Evolutionary conservation across 1,284 basidiomycete species (phyloP).

Genomic region (Volvariella surrecta): DNA sequence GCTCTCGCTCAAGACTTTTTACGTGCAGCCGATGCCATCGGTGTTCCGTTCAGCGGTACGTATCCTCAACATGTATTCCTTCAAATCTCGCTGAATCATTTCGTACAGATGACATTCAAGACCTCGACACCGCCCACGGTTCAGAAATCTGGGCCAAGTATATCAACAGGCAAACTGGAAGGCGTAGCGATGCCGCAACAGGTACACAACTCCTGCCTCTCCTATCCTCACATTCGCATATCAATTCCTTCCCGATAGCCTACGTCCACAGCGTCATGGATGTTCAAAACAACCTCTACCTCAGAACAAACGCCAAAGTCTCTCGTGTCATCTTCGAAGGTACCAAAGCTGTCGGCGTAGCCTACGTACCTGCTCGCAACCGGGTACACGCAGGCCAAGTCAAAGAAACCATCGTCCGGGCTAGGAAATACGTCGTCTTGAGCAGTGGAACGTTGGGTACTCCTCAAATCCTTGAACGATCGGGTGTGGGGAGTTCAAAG

Average conservation of each 20-base stretch:
- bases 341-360: slow-evolving; percentile 62
- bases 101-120: slow-evolving; percentile 55
- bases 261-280: slow-evolving; percentile 71
- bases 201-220: slow-evolving; percentile 23
- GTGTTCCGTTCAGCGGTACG: slow-evolving; percentile 57
- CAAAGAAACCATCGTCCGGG: slow-evolving; percentile 52
- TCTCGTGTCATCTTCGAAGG: slow-evolving; percentile 67
- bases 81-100: slow-evolving; percentile 4
- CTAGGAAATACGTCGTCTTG: slow-evolving; percentile 56
- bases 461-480: slow-evolving; percentile 66
- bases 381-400: slow-evolving; percentile 43
- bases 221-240: slow-evolving; percentile 4
- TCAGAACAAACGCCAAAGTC: slow-evolving; percentile 54
- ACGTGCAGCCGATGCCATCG: slow-evolving; percentile 51
- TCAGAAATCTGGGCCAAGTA: slow-evolving; percentile 74
- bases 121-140: slow-evolving; percentile 52
- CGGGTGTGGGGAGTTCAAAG: slow-evolving; percentile 51
- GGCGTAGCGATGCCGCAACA: slow-evolving; percentile 64
- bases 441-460: slow-evolving; percentile 62
- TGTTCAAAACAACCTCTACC: slow-evolving; percentile 51
- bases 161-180: slow-evolving; percentile 64
- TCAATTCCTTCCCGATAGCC: slow-evolving; percentile 21
- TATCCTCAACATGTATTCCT: background rate
- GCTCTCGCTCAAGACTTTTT: slow-evolving; percentile 63
- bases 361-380: slow-evolving; percentile 58